Evolutionary conservation across 140 eudicot genomes (phyloP), one percentile per base, ranked within the genome.

Genomic region (Flaveria floridana): DNA sequence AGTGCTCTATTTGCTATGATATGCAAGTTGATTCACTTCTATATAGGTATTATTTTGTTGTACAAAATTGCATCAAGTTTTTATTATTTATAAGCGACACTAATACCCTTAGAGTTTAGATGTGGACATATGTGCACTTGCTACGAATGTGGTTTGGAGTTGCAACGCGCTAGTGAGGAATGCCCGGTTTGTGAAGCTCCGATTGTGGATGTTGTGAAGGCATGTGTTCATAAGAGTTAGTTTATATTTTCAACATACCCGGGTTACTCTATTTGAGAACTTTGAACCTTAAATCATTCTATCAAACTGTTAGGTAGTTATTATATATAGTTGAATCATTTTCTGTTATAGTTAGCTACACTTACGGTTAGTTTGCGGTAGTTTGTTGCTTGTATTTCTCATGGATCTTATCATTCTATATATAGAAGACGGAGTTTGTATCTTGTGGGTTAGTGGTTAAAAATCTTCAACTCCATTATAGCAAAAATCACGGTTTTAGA

Each of bases 41-140:
- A 13, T 90, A 93, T 72, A 86, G 96, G 96, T 92, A 84, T 46
- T 7, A n/a, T 46, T 65, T 23, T 64, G 57, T 71, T 1, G 46
- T 56, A 61, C 26, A 72, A 39, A 56, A 26, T 7, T 53, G 0
- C 18, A 26, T 72, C 7, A 16, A 26, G 26, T 42, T 53, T 72
- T 68, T 19, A 15, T n/a, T 58, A 8, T 21, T 55, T 67, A 3
- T 61, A 59, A 6, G 21, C 28, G 16, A 13, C 57, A 6, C 28
- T 73, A 55, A 73, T 72, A 28, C 23, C 3, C 2, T 6, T 44
- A 34, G 28, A 18, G 23, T 30, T 21, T 68, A 92, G 98, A 80
- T 93, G 98, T 68, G 98, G 98, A 19, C 97, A 93, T 79, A 93
- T 93, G 94, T 93, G 97, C 81, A 80, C 96, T 44, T 93, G 98